These are phyloP conservation scores for Saccharomycopsis schoenii DNA, from an alignment of 805 yeast genomes.

Conservation along the genomic window DNA sequence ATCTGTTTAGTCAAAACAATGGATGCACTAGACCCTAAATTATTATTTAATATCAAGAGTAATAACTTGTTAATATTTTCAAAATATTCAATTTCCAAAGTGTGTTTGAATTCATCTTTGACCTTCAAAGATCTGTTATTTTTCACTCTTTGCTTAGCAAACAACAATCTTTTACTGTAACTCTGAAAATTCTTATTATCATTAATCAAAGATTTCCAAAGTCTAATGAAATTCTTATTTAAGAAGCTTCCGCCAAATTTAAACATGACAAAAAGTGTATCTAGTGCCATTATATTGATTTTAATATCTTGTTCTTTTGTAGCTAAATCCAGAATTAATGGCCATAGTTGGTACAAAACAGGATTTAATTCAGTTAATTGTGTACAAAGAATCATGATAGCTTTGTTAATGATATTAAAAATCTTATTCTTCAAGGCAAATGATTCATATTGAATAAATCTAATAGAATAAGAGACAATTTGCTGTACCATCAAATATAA, in stretches of 20 bases:
- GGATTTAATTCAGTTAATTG: slow-evolving; percentile 38
- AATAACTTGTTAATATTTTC: slow-evolving; percentile 7
- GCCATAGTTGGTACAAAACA: slow-evolving; percentile 44
- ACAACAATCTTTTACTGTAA: neutral
- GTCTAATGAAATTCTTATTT: slow-evolving; percentile 35
- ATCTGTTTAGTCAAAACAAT: neutral
- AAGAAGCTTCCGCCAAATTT: slow-evolving; percentile 38
- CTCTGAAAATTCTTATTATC: slow-evolving; percentile 4
- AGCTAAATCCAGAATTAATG: slow-evolving; percentile 25
- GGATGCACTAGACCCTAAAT: slow-evolving; percentile 3
- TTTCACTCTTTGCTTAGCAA: neutral
- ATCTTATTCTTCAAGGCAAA: slow-evolving; percentile 45
- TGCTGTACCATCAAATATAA: slow-evolving; percentile 51
- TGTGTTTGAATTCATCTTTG: neutral
- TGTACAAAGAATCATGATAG: slow-evolving; percentile 46
- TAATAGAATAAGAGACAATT: slow-evolving; percentile 59
- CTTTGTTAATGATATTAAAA: slow-evolving; percentile 35
- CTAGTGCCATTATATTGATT: slow-evolving; percentile 25
- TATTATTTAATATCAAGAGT: slow-evolving; percentile 1
- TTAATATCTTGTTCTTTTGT: slow-evolving; percentile 21
- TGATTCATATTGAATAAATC: slow-evolving; percentile 60
- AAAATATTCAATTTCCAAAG: slow-evolving; percentile 11
- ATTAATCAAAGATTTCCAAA: slow-evolving; percentile 29
- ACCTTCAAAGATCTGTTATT: neutral
- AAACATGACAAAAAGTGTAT: slow-evolving; percentile 23